Evolutionary conservation across 2,329 filamentous ascomycete genomes (phyloP), one percentile per base, ranked within the genome.

Genomic region (Venturiaceae sp.): DNA sequence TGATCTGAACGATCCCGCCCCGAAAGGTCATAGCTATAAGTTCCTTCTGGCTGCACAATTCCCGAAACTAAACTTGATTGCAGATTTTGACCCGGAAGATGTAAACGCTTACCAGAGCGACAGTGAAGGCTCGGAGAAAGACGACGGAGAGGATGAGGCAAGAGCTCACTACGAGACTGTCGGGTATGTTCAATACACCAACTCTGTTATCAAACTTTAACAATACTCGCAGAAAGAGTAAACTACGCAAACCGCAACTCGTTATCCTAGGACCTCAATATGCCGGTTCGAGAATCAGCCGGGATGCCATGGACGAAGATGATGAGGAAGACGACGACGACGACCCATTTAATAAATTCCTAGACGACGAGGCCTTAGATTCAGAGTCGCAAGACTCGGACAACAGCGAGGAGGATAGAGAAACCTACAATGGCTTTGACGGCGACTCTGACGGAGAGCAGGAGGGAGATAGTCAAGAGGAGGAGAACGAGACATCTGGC

Each of bases 91-190:
- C 68, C 89, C 89, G 0, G 90, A 95, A 75, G 83, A 83, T 58
- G 73, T 81, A 57, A 75, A 82, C 64, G 82, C 84, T 61, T 76
- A 75, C 19, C 78, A 79, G 16, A 72, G 73, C 62, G 79, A 78
- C n/a, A 80, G 78, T 58, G 80, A 81, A 52, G 80, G 76, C 55
- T 82, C 79, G 47, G 78, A 72, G 5, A 73, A 71, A 23, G 74
- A 74, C 59, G 71, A 65, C 41, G 71, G 79, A 64, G 76, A 69
- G 11, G 73, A 81, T 61, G 78, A 79, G 11, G 90, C 87, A 21
- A 87, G 92, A 33, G 92, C 96, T 66, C 92, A 97, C 70, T 97
- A 97, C 69, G 81, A 88, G 46, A 73, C 80, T 56, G 89, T 96
- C 33, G 87, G 44, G 44, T 50, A 50, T 6, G 44, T 13, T 8